phyloP scores from a whole-genome alignment of 257 asterid genomes.

The Solanum chilense region DNA sequence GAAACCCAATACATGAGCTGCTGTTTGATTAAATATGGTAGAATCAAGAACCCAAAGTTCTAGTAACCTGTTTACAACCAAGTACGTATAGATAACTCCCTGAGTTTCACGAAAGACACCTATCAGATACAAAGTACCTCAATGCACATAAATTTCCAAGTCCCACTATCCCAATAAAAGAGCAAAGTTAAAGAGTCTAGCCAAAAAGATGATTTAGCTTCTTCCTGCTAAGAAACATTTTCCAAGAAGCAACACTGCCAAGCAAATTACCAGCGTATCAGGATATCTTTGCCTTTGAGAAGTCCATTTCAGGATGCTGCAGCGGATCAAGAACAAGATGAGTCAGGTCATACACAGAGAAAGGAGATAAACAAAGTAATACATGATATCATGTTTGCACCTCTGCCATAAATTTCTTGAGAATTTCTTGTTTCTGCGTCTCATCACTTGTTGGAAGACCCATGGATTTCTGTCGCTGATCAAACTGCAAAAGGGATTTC shows the following conservation, averaged over 20 bases:
- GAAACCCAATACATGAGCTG: neutral
- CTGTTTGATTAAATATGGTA: neutral
- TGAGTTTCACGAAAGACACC: neutral
- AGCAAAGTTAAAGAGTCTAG: no score
- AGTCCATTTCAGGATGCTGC: conserved; percentile 89
- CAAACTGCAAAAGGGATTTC: conserved; percentile 28
- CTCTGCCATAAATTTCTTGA: conserved; percentile 83
- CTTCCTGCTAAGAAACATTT: neutral
- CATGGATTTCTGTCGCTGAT: conserved; percentile 69
- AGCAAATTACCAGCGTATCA: conserved; percentile 7
- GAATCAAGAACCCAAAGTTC: neutral
- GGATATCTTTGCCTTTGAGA: conserved; percentile 44
- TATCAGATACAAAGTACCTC: neutral
- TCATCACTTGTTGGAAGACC: conserved; percentile 75
- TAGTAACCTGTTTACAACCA: neutral
- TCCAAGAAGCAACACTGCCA: neutral
- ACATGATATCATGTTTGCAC: neutral
- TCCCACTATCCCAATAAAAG: neutral
- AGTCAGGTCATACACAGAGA: neutral
- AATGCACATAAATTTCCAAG: neutral
- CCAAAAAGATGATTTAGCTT: neutral
- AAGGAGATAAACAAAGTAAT: neutral
- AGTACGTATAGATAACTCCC: neutral
- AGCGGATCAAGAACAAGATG: neutral
- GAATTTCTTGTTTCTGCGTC: conserved; percentile 56